A percentile compares a stretch with the other conserved stretches of the same genome.
phyloP scores from a whole-genome alignment of 164 flowering plant species.

The Magnolia officinalis region DNA sequence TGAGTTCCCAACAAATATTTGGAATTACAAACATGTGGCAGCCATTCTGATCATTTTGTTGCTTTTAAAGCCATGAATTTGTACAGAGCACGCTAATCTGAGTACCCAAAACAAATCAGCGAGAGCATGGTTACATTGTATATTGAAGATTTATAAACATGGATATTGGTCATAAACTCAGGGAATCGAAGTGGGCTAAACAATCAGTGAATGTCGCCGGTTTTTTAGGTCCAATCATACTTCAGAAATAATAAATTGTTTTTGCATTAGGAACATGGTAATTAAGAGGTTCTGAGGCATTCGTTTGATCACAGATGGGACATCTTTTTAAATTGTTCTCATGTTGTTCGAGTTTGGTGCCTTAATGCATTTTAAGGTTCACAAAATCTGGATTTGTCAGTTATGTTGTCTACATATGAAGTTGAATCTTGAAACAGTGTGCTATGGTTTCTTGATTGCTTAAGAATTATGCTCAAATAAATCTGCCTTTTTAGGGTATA shows the following conservation, averaged over 20 bases:
- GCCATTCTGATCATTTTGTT: not conserved
- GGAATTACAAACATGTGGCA: not conserved
- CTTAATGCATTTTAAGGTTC: not conserved
- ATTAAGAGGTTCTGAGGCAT: not conserved
- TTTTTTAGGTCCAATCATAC: not conserved
- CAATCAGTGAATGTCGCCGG: not conserved
- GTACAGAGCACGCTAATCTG: too few species aligned
- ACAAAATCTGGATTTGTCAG: not conserved
- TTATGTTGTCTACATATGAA: not conserved
- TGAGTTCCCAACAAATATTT: not conserved
- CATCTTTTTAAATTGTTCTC: not conserved
- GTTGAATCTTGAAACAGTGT: not conserved
- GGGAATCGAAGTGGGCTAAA: not conserved
- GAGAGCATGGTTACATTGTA: not conserved
- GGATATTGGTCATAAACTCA: not conserved
- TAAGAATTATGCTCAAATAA: conserved; percentile 4
- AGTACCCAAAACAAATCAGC: not conserved
- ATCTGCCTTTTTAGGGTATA: conserved; percentile 57
- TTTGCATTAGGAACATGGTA: not conserved
- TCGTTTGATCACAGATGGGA: not conserved
- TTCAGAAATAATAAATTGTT: not conserved
- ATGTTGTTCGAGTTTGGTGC: not conserved
- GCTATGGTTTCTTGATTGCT: not conserved
- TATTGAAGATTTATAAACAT: not conserved
- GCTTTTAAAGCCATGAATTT: not conserved